A percentile compares a stretch with the other conserved stretches of the same genome.
These are phyloP conservation scores for Plectosphaerella plurivora DNA, from an alignment of 2,329 filamentous ascomycete genomes.

Conservation along the genomic window DNA sequence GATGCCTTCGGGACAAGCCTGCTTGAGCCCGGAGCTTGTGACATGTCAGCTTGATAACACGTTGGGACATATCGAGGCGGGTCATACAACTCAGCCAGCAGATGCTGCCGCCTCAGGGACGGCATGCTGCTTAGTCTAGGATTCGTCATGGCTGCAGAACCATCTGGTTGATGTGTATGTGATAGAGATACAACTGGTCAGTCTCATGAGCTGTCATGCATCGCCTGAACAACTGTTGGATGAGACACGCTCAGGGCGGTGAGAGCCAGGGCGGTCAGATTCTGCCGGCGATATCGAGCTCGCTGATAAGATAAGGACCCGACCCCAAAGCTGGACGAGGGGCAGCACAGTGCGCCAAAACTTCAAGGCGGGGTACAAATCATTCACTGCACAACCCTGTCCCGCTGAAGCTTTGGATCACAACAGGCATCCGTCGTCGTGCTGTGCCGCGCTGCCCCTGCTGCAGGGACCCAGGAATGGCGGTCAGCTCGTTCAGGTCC, in stretches of 20 bases:
- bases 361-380: neutral
- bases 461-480: too few species aligned
- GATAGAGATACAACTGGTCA: neutral
- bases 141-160: slow-evolving; percentile 31
- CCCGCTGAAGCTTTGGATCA: too few species aligned
- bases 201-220: neutral
- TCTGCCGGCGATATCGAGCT: slow-evolving; percentile 17
- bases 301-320: neutral
- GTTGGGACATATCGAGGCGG: slow-evolving; percentile 1
- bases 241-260: slow-evolving; percentile 14
- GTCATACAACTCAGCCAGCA: slow-evolving; percentile 77
- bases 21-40: slow-evolving; percentile 70
- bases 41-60: slow-evolving; percentile 15
- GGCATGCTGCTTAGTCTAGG: slow-evolving; percentile 42
- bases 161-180: too few species aligned
- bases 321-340: neutral
- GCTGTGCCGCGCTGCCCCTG: neutral
- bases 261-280: slow-evolving; percentile 19
- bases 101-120: slow-evolving; percentile 66
- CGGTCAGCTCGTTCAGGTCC: too few species aligned
- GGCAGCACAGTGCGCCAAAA: too few species aligned
- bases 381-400: neutral
- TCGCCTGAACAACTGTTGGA: slow-evolving; percentile 1
- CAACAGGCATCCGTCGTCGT: neutral
- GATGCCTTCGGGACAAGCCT: slow-evolving; percentile 78